Evolutionary conservation across 139 green algal species (phyloP), one percentile per base, ranked within the genome.

Genomic region (Coelastrella sp.): DNA sequence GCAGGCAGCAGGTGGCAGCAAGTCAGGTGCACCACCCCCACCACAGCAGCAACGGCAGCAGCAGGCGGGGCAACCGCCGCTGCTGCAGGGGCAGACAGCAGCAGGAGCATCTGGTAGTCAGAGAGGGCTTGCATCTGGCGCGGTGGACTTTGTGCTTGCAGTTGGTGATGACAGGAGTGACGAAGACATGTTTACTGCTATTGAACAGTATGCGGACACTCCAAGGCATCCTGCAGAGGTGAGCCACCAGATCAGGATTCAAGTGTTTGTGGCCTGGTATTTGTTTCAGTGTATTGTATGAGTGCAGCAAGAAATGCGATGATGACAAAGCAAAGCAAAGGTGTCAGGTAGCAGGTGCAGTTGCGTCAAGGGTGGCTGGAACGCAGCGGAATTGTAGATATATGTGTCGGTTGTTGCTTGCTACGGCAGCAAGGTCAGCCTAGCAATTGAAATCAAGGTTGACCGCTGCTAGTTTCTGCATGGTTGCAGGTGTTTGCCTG

Each of bases 121-220:
- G 60, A 76, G 65, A 35, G 75, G 58, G 20, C 22, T 58, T 19
- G 59, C 63, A 4, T 57, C 14, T 12, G 87, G 87, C 72, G 80
- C 80, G 68, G 10, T 95, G 7, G 97, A 99, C 89, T 98, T 99
- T 88, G 95, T 99, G 89, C 93, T 99, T 73, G 99, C 97, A 91
- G 96, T 99, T 27, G 98, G 98, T n/a, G 97, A 99, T 92, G 98
- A 99, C 94, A 90, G 95, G n/a, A 97, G 93, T 24, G 98, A 99
- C 84, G 98, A 99, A 93, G 97, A 99, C 90, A 99, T 99, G 98
- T 99, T 99, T 93, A 95, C 91, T 7, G 92, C 94, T 14, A 97
- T 99, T 11, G 97, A 99, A 90, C 89, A 95, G 84, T 89, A 90
- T 82, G 89, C 89, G 76, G 65, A 49, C 63, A 86, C 87, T 14